Percentiles rank a stretch among this genome's conserved stretches.
Conservation (phyloP, 306 rosid genomes). For the Sindora glabra region DNA sequence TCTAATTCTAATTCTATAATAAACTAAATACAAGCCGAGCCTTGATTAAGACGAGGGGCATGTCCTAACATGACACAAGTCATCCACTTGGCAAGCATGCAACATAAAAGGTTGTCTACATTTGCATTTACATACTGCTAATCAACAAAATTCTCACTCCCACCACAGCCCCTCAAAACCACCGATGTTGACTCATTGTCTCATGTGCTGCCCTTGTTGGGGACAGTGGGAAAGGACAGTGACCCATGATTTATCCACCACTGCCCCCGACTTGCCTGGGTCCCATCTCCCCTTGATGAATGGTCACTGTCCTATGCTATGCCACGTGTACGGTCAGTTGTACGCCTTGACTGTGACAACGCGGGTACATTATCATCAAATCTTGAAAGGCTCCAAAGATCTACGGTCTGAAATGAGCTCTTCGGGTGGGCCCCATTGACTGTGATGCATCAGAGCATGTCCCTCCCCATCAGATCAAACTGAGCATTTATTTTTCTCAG, state of each 20-base stretch:
- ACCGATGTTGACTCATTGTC: slow-evolving; percentile 24
- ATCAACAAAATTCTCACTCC: background rate
- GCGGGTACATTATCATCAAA: background rate
- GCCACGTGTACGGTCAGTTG: slow-evolving; percentile 24
- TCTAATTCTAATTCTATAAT: no score
- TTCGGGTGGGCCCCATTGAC: background rate
- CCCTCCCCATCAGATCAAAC: background rate
- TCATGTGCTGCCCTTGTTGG: slow-evolving; percentile 8
- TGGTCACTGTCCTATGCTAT: slow-evolving; percentile 10
- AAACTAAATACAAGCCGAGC: no score
- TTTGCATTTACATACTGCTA: background rate
- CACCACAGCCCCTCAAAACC: background rate
- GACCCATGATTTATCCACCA: slow-evolving; percentile 18
- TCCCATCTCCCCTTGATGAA: background rate
- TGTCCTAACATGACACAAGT: no score
- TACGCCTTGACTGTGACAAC: slow-evolving; percentile 12
- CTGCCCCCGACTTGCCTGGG: slow-evolving; percentile 9
- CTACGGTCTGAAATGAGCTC: background rate
- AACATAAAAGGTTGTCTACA: background rate
- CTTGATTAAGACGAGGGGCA: no score
- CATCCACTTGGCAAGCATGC: slow-evolving; percentile 4
- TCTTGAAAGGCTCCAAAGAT: background rate
- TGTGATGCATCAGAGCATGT: background rate
- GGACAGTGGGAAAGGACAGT: slow-evolving; percentile 14
- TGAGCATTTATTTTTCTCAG: no score